phyloP scores from a whole-genome alignment of 75 land plant genomes.

The Chamaecyparis obtusa region DNA sequence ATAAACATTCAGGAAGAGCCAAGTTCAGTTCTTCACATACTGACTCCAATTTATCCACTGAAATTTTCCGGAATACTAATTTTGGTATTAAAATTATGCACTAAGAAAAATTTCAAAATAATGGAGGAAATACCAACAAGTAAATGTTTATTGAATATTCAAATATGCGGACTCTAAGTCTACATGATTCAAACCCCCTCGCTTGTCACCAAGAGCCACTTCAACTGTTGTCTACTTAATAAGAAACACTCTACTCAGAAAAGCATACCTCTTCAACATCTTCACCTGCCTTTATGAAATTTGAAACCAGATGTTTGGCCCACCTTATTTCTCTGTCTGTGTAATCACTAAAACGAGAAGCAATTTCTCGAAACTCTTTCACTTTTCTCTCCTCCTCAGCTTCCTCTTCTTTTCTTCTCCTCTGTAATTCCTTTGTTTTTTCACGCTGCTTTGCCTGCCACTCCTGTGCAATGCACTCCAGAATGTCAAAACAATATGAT shows the following conservation, averaged over 20 bases:
- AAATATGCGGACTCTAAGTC: not conserved
- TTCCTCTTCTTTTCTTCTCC: constrained; percentile 53
- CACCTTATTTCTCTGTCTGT: constrained; percentile 72
- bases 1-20: too few relatives aligned
- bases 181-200: not conserved
- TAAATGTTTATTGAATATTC: not conserved
- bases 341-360: constrained; percentile 60
- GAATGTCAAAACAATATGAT: not conserved
- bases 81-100: not conserved
- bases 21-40: too few relatives aligned
- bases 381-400: constrained; percentile 71
- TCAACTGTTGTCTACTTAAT: not conserved
- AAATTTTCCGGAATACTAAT: too few relatives aligned
- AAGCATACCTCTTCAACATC: constrained; percentile 83
- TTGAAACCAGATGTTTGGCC: constrained; percentile 70
- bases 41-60: too few relatives aligned
- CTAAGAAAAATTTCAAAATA: not conserved
- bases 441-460: constrained; percentile 85
- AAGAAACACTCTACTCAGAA: not conserved
- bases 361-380: constrained; percentile 76
- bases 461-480: constrained; percentile 52
- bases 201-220: not conserved
- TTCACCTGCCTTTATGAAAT: constrained; percentile 80
- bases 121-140: not conserved
- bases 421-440: constrained; percentile 63